Evolutionary conservation across 2,329 filamentous ascomycete species (phyloP).

Genomic region (Aspergillus sp.): DNA sequence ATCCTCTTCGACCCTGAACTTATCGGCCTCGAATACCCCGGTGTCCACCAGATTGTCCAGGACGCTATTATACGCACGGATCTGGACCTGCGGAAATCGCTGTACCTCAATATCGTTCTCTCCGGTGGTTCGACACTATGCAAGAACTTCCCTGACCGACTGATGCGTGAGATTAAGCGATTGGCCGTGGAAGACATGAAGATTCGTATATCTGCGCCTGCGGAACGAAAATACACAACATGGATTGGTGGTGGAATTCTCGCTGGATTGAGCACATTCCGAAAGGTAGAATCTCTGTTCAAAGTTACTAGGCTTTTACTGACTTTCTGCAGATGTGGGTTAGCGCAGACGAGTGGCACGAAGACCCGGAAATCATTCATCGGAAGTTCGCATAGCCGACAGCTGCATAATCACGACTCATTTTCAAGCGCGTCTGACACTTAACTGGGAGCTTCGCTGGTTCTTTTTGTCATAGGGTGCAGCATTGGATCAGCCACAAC

Average conservation of each 20-base stretch:
- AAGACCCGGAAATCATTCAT: constrained; percentile 98
- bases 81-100: constrained; percentile 88
- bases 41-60: constrained; percentile 96
- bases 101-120: constrained; percentile 96
- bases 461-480: background rate
- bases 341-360: constrained; percentile 99
- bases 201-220: constrained; percentile 98
- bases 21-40: constrained; percentile 94
- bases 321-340: constrained; percentile 84
- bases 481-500: background rate
- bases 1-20: constrained; percentile 98
- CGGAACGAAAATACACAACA: constrained; percentile 96
- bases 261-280: constrained; percentile 94
- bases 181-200: constrained; percentile 98
- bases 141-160: constrained; percentile 91
- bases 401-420: background rate
- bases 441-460: background rate
- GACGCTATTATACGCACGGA: constrained; percentile 95
- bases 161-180: constrained; percentile 89
- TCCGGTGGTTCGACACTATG: constrained; percentile 95
- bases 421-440: constrained; percentile 1
- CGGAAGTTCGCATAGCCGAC: constrained; percentile 82
- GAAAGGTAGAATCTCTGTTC: constrained; percentile 70
- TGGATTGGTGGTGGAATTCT: constrained; percentile 99
- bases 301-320: background rate